These are phyloP conservation scores for Articulospora tetracladia DNA, from an alignment of 495 filamentous ascomycete species.

Conservation along the genomic window DNA sequence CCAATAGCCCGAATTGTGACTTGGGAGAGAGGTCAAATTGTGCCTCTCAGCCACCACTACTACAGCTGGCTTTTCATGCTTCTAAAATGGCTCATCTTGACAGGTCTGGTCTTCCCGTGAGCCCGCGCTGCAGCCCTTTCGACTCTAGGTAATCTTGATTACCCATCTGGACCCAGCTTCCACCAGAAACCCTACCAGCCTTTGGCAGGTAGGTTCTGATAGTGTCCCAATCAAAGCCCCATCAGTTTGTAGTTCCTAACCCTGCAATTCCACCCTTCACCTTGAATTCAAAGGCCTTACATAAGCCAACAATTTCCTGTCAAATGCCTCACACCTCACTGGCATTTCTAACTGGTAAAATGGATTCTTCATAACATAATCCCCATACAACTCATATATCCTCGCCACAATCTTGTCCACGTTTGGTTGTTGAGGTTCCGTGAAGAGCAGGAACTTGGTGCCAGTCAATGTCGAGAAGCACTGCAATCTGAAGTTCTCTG, in stretches of 20 bases:
- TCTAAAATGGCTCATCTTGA: not conserved
- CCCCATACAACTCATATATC: conserved; percentile 92
- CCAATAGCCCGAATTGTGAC: conserved; percentile 20
- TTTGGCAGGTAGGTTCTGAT: no score
- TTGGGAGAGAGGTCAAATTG: not conserved
- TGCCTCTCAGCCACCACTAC: not conserved
- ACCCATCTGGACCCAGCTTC: no score
- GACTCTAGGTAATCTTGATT: no score
- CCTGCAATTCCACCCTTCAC: conserved; percentile 5
- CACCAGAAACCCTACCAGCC: no score
- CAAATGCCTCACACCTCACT: conserved; percentile 89
- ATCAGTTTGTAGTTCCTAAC: not conserved
- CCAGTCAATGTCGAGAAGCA: conserved; percentile 95
- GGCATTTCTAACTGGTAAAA: conserved; percentile 99
- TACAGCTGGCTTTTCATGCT: not conserved
- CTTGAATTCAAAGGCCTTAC: conserved; percentile 56
- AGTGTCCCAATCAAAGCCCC: not conserved
- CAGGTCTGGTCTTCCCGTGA: no score
- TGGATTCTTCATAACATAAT: conserved; percentile 99
- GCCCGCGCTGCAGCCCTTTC: no score
- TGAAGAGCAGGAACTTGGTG: conserved; percentile 93
- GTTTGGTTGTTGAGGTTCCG: conserved; percentile 85
- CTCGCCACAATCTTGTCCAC: conserved; percentile 75
- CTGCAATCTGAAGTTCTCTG: conserved; percentile 84
- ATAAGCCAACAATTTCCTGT: conserved; percentile 73